Evolutionary conservation across 1,139 yeast species (phyloP).

Genomic region (Hemisphaericaspora xylanilytica): DNA sequence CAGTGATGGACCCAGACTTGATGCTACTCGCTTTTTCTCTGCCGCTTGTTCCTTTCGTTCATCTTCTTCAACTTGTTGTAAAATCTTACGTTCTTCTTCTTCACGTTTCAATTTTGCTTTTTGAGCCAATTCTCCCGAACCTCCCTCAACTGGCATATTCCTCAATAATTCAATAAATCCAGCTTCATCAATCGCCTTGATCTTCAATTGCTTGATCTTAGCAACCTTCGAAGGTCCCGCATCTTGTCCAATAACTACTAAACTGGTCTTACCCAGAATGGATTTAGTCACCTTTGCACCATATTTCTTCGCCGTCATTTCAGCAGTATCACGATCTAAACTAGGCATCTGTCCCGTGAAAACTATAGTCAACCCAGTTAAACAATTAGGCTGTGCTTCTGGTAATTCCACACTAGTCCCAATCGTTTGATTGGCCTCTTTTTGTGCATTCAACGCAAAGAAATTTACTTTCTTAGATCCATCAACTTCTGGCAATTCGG

Average conservation of each 20-base stretch:
- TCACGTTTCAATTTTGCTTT: slow-evolving; percentile 68
- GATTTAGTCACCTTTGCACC: slow-evolving; percentile 95
- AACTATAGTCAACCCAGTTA: slow-evolving; percentile 84
- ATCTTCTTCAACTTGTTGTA: slow-evolving; percentile 43
- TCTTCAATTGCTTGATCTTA: slow-evolving; percentile 67
- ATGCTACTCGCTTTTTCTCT: slow-evolving; percentile 17
- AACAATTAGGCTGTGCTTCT: slow-evolving; percentile 76
- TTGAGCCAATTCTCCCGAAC: slow-evolving; percentile 73
- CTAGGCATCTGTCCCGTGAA: slow-evolving; percentile 89
- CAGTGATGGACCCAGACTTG: slow-evolving; percentile 12
- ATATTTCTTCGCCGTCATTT: slow-evolving; percentile 71
- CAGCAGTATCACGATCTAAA: slow-evolving; percentile 74
- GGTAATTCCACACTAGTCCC: slow-evolving; percentile 49
- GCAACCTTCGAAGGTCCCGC: slow-evolving; percentile 96
- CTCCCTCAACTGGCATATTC: slow-evolving; percentile 92
- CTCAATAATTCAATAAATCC: slow-evolving; percentile 75
- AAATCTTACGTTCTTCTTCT: slow-evolving; percentile 58
- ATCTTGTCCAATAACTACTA: slow-evolving; percentile 90
- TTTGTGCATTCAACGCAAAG: slow-evolving; percentile 26
- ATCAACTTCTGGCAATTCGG: slow-evolving; percentile 57
- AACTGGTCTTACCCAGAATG: slow-evolving; percentile 78
- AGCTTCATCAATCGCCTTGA: slow-evolving; percentile 82
- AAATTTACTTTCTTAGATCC: slow-evolving; percentile 55
- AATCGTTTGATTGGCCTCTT: slow-evolving; percentile 34
- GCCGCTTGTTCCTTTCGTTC: slow-evolving; percentile 18